Evolutionary conservation across 2,329 filamentous ascomycete species (phyloP).

Genomic region (Colletotrichum zoysiae): DNA sequence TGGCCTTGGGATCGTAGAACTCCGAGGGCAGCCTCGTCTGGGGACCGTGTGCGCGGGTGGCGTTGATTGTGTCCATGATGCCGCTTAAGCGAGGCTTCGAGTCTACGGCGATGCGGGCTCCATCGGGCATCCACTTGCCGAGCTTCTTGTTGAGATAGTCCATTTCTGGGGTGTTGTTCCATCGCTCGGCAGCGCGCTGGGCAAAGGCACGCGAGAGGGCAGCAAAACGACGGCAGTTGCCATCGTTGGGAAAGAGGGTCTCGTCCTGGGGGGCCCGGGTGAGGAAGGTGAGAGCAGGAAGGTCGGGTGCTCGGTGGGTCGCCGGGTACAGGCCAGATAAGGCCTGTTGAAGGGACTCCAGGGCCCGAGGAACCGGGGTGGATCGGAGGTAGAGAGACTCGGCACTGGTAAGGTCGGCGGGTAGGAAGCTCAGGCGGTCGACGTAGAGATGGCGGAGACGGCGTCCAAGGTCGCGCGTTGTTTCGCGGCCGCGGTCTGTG

Average conservation of each 20-base stretch:
- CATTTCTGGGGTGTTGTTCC: conserved; percentile 86
- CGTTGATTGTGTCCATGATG: conserved; percentile 94
- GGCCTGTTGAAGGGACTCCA: conserved; percentile 82
- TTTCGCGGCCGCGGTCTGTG: conserved; percentile 80
- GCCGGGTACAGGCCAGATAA: conserved; percentile 81
- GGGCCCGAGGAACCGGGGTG: conserved; percentile 79
- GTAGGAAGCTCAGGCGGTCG: conserved; percentile 80
- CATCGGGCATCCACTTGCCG: conserved; percentile 86
- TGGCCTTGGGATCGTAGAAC: conserved; percentile 85
- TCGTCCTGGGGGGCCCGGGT: conserved; percentile 76
- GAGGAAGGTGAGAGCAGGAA: conserved; percentile 75
- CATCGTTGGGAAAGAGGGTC: conserved; percentile 82
- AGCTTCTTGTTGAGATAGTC: conserved; percentile 82
- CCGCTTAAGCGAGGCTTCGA: conserved; percentile 86
- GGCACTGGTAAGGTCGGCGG: conserved; percentile 61
- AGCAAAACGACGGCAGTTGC: conserved; percentile 78
- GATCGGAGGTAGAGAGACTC: conserved; percentile 79
- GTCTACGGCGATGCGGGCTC: conserved; percentile 81
- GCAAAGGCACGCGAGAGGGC: conserved; percentile 78
- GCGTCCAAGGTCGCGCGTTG: conserved; percentile 76
- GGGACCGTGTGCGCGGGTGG: conserved; percentile 85
- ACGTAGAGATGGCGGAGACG: conserved; percentile 80
- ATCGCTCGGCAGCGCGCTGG: conserved; percentile 76
- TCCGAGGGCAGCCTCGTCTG: conserved; percentile 82
- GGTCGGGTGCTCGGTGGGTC: conserved; percentile 56